These are phyloP conservation scores for Boletus sensibilis DNA, from an alignment of 768 basidiomycete species.

Conservation along the genomic window DNA sequence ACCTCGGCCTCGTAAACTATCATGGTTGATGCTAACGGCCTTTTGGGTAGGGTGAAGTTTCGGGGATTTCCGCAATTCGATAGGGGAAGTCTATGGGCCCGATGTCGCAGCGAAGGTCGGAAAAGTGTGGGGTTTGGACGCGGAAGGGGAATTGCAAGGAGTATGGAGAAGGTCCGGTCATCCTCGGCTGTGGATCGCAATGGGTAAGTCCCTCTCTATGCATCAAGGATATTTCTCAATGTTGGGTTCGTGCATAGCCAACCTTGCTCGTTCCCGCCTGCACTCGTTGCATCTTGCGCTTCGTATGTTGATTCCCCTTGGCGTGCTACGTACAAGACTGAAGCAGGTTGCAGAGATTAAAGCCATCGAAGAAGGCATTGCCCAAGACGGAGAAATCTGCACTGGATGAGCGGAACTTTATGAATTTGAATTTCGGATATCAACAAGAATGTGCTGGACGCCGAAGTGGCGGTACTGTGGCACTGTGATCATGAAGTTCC, in stretches of 20 bases:
- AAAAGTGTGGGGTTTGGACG: constrained; percentile 63
- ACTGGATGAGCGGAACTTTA: background rate
- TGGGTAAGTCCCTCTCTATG: constrained; percentile 15
- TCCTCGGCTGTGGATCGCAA: constrained; percentile 36
- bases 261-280: constrained; percentile 21
- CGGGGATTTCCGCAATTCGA: constrained; percentile 41
- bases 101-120: constrained; percentile 45
- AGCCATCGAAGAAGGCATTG: constrained; percentile 29
- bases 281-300: constrained; percentile 33
- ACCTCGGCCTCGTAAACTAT: background rate
- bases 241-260: constrained; percentile 13
- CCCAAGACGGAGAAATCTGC: constrained; percentile 14
- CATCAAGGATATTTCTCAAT: background rate
- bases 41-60: constrained; percentile 33
- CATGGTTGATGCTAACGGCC: background rate
- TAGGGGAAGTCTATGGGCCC: constrained; percentile 46
- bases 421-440: background rate
- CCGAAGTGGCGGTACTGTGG: background rate
- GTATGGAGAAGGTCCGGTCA: constrained; percentile 33
- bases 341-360: constrained; percentile 26
- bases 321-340: background rate
- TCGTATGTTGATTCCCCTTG: constrained; percentile 15
- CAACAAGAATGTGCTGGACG: background rate
- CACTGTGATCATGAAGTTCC: background rate
- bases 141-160: constrained; percentile 60